Base-by-base conservation (phyloP, 2,329 filamentous ascomycete genomes). In the Xylariaceae sp. region DNA sequence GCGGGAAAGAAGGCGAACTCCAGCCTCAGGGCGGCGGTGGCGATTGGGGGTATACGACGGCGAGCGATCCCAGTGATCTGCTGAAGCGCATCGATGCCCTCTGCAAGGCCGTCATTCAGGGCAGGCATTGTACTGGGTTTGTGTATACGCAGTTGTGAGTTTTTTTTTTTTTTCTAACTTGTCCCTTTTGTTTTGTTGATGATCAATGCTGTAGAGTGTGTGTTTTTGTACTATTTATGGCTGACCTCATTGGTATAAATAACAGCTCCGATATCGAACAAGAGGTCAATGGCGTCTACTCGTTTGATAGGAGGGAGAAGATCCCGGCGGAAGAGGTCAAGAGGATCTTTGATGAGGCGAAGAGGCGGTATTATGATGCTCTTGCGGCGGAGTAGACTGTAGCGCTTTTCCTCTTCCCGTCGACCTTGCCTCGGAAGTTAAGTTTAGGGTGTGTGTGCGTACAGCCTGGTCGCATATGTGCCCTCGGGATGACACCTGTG, bases 41-140 rank as follows among this genome's bases (percentile, higher is more conserved):
- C 4, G 74, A 79, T 40, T 84, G 81, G 81, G 81, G 80, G 0
- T 84, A 84, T 52, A 84, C 78, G 1, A 84, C 80, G 0, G 81
- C 80, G 0, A 69, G 59, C 0, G 74, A 83, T 50, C 60, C 76
- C 0, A 63, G 71, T 12, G 81, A 84, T 48, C 54, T 84, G 39
- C 61, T 84, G 13, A 64, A 66, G 43, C 60, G 79, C 3, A 67
- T 83, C 27, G 72, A 79, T 52, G 73, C 67, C 34, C 63, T 84
- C 41, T 68, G 81, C 9, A 71, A 70, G 57, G 78, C 68, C 0
- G 71, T 82, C 12, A 71, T 78, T 0, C 59, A 71, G 15, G 78
- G 79, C 0, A 66, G 74, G 50, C 69, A 73, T 31, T 79, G 74
- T 50, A 40, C 29, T 14, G 77, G 77, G 0, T 71, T 83, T 52